Percentiles rank a stretch among this genome's conserved stretches.
Evolutionary conservation across 1,284 basidiomycete species (phyloP).

Genomic region (Rhodotorula sp.): DNA sequence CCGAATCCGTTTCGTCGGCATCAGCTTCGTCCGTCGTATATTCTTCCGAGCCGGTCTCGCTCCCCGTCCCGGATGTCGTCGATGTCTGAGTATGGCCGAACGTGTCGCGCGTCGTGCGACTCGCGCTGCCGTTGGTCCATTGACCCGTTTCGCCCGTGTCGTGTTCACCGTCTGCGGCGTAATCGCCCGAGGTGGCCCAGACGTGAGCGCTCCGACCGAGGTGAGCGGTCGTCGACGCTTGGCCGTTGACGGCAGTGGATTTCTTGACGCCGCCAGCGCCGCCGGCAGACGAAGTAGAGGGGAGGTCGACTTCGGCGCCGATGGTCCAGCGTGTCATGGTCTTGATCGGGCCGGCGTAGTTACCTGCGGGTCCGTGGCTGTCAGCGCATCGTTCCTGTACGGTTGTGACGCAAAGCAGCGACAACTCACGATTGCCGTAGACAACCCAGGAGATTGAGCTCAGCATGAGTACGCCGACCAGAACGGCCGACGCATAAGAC

Average conservation of each 20-base stretch:
- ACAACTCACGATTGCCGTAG: slow-evolving; percentile 40
- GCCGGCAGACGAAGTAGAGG: slow-evolving; percentile 6
- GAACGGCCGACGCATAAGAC: slow-evolving; percentile 41
- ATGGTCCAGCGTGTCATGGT: slow-evolving; percentile 41
- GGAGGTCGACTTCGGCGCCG: slow-evolving; percentile 40
- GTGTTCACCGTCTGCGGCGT: background rate
- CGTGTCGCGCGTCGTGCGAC: background rate
- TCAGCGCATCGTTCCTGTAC: background rate
- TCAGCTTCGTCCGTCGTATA: background rate
- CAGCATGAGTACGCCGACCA: slow-evolving; percentile 34
- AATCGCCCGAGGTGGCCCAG: slow-evolving; percentile 11
- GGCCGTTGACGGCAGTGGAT: slow-evolving; percentile 1
- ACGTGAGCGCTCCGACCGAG: slow-evolving; percentile 35
- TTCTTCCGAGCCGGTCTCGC: background rate
- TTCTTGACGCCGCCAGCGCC: background rate
- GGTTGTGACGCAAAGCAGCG: background rate
- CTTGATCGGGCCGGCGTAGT: slow-evolving; percentile 46
- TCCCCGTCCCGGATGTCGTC: background rate
- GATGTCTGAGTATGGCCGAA: background rate
- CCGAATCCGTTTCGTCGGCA: background rate
- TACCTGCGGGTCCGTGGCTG: slow-evolving; percentile 4
- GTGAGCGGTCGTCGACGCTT: slow-evolving; percentile 17
- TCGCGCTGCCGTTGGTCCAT: background rate
- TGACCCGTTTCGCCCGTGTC: background rate
- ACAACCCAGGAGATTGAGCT: slow-evolving; percentile 39